Evolutionary conservation across 2,329 filamentous ascomycete species (phyloP), one percentile per base, ranked within the genome.

Genomic region (Hymenoscyphus linearis): DNA sequence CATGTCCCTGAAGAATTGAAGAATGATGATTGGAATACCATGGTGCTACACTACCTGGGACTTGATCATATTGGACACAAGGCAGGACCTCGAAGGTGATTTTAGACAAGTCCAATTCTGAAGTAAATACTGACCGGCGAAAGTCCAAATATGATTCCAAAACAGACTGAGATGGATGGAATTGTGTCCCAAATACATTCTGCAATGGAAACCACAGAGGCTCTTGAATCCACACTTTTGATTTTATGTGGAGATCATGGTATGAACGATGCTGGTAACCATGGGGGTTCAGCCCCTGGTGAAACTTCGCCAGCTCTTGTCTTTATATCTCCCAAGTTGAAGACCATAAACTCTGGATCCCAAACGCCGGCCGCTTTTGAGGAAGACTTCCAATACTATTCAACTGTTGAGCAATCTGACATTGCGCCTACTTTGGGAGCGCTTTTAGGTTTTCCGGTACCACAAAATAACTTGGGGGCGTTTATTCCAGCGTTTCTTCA

Each of bases 191-290:
- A 84, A 61, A 88, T 99, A 27, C 97, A 91, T 71, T 78, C 81
- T 13, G 88, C 90, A 6, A 89, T 99, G 66, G 82, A 89, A 70
- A 81, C 80, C 3, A 77, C 89, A 60, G 72, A 82, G 1, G 88
- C 96, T 73, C 84, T 97, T 1, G 72, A 84, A 35, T 89, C 89
- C 4, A 92, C 93, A 0, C 77, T 99, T 1, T 82, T 99, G 53
- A 86, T 99, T 2, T 77, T 99, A 6, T 91, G 88, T 60, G 95
- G 95, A 60, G 96, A 99, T 70, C 95, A 99, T 72, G 95, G 95
- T n/a, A 99, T 99, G 95, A 99, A 98, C 68, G 93, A 98, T 69
- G 95, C 91, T 22, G 95, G 95, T 2, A 98, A 98, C 68, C 95
- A 99, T 73, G 95, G 95, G 34, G 95, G 93, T 44, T 97, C 93